Conservation (phyloP, 805 yeast species). For the Diddensiella transvaalensis region DNA sequence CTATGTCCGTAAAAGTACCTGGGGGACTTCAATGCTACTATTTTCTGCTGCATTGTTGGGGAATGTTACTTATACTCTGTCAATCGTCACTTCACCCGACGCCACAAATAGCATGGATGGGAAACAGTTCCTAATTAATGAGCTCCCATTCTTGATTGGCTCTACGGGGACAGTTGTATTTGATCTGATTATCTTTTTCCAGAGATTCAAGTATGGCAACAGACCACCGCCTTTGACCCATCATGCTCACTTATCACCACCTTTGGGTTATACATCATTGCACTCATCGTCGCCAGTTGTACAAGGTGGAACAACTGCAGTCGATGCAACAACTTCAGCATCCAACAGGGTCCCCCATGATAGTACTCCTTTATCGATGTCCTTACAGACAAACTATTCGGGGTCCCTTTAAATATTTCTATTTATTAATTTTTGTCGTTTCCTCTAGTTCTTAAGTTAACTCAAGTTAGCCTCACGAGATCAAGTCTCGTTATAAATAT, state of each 20-base stretch:
- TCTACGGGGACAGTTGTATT: constrained; percentile 81
- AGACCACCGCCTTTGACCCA: constrained; percentile 12
- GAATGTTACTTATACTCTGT: constrained; percentile 69
- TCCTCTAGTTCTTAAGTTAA: not conserved
- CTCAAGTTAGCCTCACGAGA: too few relatives aligned
- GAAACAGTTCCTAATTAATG: constrained; percentile 54
- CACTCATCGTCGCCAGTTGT: constrained; percentile 2
- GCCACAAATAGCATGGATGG: constrained; percentile 36
- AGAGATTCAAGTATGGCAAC: constrained; percentile 26
- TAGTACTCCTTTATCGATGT: constrained; percentile 7
- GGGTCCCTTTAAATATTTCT: not conserved
- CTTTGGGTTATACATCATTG: not conserved
- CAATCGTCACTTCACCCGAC: constrained; percentile 58
- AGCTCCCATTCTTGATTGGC: constrained; percentile 79
- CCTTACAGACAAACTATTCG: constrained; percentile 9
- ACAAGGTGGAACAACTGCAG: not conserved
- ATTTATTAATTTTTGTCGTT: not conserved
- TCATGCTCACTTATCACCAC: not conserved
- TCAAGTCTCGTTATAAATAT: too few relatives aligned
- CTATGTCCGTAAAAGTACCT: constrained; percentile 72
- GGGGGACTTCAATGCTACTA: constrained; percentile 77
- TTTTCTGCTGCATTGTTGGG: constrained; percentile 78
- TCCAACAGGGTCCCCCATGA: not conserved
- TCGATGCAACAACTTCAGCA: not conserved
- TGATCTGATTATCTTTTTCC: constrained; percentile 50